Percentiles rank a stretch among this genome's conserved stretches.
Evolutionary conservation across 306 rosid genomes (phyloP).

Genomic region (Carpinus fangiana): DNA sequence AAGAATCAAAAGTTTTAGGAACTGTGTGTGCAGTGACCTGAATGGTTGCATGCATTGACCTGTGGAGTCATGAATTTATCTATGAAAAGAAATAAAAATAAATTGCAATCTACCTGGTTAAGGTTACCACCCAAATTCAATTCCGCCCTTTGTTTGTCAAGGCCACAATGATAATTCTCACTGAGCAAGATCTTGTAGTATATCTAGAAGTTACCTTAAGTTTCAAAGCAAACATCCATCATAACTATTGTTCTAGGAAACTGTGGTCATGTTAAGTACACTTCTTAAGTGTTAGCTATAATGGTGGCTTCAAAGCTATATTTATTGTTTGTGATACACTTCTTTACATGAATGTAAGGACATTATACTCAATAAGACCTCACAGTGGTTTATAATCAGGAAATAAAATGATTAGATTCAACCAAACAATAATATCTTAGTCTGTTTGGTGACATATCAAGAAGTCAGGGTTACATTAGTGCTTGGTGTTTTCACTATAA

Average conservation of each 20-base stretch:
- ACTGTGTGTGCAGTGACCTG: not conserved
- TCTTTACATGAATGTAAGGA: not conserved
- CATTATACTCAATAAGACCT: not conserved
- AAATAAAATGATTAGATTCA: not conserved
- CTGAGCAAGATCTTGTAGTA: not conserved
- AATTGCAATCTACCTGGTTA: not conserved
- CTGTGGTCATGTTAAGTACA: not conserved
- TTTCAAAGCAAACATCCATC: not conserved
- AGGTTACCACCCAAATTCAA: not conserved
- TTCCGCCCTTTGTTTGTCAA: not conserved
- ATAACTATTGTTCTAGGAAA: not conserved
- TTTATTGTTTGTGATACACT: not conserved
- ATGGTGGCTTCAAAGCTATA: not conserved
- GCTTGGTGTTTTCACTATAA: not conserved
- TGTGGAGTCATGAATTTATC: not conserved
- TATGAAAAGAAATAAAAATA: not conserved
- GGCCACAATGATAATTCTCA: slow-evolving; percentile 4
- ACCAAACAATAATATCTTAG: not conserved
- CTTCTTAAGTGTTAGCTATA: not conserved
- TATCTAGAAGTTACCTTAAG: slow-evolving; percentile 1
- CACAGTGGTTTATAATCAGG: not conserved
- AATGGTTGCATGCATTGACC: not conserved
- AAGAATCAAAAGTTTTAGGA: not conserved
- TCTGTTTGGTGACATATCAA: not conserved
- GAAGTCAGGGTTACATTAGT: slow-evolving; percentile 5